phyloP scores from a whole-genome alignment of 139 green algal genomes.

The Raphidocelis subcapitata region DNA sequence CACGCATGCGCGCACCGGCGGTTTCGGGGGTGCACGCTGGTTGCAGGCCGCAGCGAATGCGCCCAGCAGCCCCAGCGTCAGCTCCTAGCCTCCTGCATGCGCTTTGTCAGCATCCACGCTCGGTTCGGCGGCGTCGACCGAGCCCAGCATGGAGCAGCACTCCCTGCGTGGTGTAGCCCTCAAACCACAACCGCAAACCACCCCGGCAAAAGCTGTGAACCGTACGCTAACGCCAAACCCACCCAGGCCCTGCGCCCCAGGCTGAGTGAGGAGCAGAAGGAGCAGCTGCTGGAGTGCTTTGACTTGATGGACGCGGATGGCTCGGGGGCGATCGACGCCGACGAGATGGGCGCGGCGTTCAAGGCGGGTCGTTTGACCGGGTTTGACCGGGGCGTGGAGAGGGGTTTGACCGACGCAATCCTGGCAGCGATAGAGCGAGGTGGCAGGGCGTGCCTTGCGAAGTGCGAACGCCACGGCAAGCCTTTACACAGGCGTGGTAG shows the following conservation, averaged over 20 bases:
- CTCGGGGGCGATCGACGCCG: conserved; percentile 70
- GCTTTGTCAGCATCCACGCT: neutral
- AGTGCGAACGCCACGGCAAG: no score
- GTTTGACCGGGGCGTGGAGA: neutral
- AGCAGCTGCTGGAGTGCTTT: conserved; percentile 69
- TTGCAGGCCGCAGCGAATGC: neutral
- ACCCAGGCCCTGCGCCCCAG: conserved; percentile 56
- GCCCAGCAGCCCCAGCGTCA: neutral
- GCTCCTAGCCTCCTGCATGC: neutral
- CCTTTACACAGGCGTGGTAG: no score
- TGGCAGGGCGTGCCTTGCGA: no score
- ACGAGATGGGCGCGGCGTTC: conserved; percentile 71
- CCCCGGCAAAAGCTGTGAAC: neutral
- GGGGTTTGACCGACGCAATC: no score
- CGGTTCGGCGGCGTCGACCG: neutral
- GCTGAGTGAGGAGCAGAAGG: conserved; percentile 52
- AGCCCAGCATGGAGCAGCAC: neutral
- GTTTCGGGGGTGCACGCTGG: neutral
- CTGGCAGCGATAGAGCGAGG: neutral
- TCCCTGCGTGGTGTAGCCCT: neutral
- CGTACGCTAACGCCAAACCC: neutral
- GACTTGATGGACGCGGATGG: conserved; percentile 80
- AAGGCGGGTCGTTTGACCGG: conserved; percentile 45
- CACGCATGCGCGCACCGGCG: neutral
- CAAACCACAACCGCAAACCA: neutral